These are phyloP conservation scores for Colletotrichum eleusines DNA, from an alignment of 2,329 filamentous ascomycete genomes.

Conservation along the genomic window DNA sequence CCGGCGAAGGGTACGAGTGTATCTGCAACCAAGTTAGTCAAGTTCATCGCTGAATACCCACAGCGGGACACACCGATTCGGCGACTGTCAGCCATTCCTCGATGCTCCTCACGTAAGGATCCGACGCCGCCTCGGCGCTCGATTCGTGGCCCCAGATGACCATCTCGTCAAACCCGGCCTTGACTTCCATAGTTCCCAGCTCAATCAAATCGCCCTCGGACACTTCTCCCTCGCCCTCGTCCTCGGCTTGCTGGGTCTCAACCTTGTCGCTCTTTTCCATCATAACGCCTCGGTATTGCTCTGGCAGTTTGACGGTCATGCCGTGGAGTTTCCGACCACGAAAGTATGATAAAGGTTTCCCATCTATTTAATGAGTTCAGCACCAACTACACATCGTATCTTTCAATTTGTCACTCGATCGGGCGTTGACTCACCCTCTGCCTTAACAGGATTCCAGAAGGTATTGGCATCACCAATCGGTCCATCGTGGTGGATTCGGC, in stretches of 20 bases:
- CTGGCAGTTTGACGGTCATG: conserved; percentile 73
- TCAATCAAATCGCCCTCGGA: conserved; percentile 59
- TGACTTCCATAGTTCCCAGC: conserved; percentile 69
- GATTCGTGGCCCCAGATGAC: conserved; percentile 88
- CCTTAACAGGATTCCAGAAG: conserved; percentile 76
- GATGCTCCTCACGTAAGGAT: conserved; percentile 80
- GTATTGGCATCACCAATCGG: conserved; percentile 71
- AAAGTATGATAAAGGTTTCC: conserved; percentile 72
- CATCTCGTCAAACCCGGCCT: conserved; percentile 79
- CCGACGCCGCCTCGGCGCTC: conserved; percentile 69
- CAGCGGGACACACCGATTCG: conserved; percentile 66
- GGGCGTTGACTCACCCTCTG: conserved; percentile 54
- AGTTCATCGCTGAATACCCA: neutral
- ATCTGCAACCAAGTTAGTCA: conserved; percentile 47
- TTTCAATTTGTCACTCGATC: neutral
- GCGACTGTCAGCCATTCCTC: conserved; percentile 85
- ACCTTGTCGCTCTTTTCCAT: conserved; percentile 58
- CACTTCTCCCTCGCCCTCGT: conserved; percentile 55
- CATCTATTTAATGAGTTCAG: conserved; percentile 55
- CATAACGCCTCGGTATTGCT: conserved; percentile 77
- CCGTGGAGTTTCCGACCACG: conserved; percentile 85
- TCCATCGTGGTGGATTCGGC: conserved; percentile 83
- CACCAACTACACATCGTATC: neutral
- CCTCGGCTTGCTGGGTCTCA: conserved; percentile 49
- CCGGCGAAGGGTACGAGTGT: conserved; percentile 48